Evolutionary conservation across 768 basidiomycete species (phyloP), one percentile per base, ranked within the genome.

Genomic region (Kwoniella pini): DNA sequence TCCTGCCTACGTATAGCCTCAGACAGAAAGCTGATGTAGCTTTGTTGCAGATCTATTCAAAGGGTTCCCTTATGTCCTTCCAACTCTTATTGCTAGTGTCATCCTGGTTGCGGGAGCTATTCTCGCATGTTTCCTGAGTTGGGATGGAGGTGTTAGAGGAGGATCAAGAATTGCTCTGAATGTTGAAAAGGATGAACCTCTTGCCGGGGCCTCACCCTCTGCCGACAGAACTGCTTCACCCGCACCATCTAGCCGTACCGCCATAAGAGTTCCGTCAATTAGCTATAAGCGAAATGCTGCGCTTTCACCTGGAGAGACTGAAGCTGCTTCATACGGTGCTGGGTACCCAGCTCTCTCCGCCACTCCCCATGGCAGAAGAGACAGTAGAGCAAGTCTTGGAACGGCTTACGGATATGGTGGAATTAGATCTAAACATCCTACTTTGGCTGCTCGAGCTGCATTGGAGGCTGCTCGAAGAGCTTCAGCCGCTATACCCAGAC

Each of bases 41-140:
- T 4, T 4, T n/a, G 5, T 19, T 26, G 1, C 44, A 74, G 72
- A 83, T 1, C 68, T 97, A 21, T 89, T 97, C 74, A 82, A 84
- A 24, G 81, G 81, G 6, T 92, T 90, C 74, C 96, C 96, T 1
- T 99, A 99, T 75, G 84, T 98, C 38, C 82, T 99, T 15, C 94
- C 96, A 1, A 91, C 89, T 71, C 80, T 82, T 19, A 79, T 94
- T 45, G 92, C 92, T 31, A 86, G 88, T 2, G 80, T 82, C 9
- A 83, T 97, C 48, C 91, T 91, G 6, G 79, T 90, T 57, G 81
- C 81, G 40, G 94, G 94, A n/a, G 88, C 91, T 3, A 65, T 96
- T 53, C 82, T 98, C 30, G 87, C 88, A 0, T 86, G 91, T 66
- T 96, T 97, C 82, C 85, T 99, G 42, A 89, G 86, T 17, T 87